Base-by-base conservation (phyloP, 2,329 filamentous ascomycete genomes). In the Beauveria bassiana region DNA sequence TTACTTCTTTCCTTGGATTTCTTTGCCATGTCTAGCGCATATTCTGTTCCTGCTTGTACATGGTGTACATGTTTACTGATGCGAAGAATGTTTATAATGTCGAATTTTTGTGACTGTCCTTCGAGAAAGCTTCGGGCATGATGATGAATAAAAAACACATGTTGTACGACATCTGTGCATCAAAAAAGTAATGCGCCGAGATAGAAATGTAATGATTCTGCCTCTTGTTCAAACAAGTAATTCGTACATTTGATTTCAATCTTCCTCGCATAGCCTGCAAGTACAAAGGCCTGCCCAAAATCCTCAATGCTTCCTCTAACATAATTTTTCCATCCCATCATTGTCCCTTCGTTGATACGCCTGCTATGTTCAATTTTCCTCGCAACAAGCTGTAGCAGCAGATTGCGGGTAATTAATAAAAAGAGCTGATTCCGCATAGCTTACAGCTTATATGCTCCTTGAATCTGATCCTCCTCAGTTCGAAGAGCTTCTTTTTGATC, bases 1-100 rank as follows among this genome's bases (percentile, higher is more conserved):
- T 56, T 49, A n/a, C 59, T 64, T 60, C 40, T 42, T 61, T 46
- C 54, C 31, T 57, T 46, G n/a, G 34, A 38, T 14, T 38, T 14
- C 5, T 40, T 47, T 18, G 12, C 10, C 26, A 34, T 43, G 20
- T 50, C n/a, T 14, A 40, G 55, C 24, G 43, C 22, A 31, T 55
- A 47, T 18, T 6, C 18, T 46, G 50, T 40, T 61, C 2, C 34
- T 55, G n/a, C 42, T 40, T 51, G 3, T 7, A 31, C 5, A 14
- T 38, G 34, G 34, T 38, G 47, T 47, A 31, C 40, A 7, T 10
- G 24, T 54, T 46, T 40, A 38, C 34, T 53, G 42, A 47, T 61
- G 26, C 26, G n/a, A n/a, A 55, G 12, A 16, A 45, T 22, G 24
- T 34, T 42, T 40, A 49, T 42, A 34, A 42, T 49, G 14, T 8